These are phyloP conservation scores for Favolaschia claudopus DNA, from an alignment of 768 basidiomycete species.

Conservation along the genomic window DNA sequence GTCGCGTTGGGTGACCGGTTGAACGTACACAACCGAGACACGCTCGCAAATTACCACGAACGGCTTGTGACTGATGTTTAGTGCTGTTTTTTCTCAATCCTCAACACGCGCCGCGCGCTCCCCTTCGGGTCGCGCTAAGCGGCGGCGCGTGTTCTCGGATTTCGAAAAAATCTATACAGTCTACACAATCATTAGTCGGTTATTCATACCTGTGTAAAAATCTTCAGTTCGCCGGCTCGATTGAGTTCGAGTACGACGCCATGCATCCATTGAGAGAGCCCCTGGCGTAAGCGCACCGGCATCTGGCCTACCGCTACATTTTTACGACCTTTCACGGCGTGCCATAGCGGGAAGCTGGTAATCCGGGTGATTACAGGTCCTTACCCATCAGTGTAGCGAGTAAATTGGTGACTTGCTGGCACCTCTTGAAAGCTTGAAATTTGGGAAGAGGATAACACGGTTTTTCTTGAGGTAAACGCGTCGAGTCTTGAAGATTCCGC, in stretches of 20 bases:
- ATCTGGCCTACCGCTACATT: too few relatives aligned
- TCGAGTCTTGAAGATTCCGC: background rate
- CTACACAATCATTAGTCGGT: too few relatives aligned
- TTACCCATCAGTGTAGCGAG: too few relatives aligned
- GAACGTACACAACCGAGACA: background rate
- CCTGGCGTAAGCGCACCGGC: too few relatives aligned
- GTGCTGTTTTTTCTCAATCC: slow-evolving; percentile 12
- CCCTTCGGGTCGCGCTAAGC: background rate
- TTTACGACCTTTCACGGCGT: too few relatives aligned
- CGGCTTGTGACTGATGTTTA: background rate
- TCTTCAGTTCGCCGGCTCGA: too few relatives aligned
- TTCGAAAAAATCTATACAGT: slow-evolving; percentile 17
- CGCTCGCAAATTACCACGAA: background rate
- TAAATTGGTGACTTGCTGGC: too few relatives aligned
- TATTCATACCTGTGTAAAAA: too few relatives aligned
- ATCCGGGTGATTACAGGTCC: too few relatives aligned
- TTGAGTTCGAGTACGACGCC: too few relatives aligned
- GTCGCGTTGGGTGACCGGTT: slow-evolving; percentile 15
- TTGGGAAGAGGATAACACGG: background rate
- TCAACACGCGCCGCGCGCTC: background rate
- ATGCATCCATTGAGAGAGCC: too few relatives aligned
- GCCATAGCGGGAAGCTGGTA: too few relatives aligned
- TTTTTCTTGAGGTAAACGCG: background rate
- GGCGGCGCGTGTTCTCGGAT: slow-evolving; percentile 1
- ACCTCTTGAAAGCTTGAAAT: background rate